phyloP scores from a whole-genome alignment of 2,329 filamentous ascomycete genomes.

The Lomentospora prolificans region DNA sequence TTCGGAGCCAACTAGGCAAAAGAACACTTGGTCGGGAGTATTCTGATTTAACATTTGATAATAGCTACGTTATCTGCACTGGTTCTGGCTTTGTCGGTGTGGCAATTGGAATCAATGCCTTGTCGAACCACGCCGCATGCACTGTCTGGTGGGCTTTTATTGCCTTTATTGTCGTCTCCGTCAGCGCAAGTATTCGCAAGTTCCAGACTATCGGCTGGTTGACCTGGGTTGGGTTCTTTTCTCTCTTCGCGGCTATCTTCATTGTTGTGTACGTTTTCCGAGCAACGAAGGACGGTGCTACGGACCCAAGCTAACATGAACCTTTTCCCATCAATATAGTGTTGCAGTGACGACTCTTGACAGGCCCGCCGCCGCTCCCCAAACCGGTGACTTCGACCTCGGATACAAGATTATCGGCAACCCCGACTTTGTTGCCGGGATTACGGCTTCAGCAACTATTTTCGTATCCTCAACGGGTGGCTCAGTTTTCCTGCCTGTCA shows the following conservation, averaged over 20 bases:
- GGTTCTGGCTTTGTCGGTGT: conserved; percentile 50
- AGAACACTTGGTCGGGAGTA: too few species aligned
- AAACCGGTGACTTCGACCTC: conserved; percentile 47
- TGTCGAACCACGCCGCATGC: conserved; percentile 47
- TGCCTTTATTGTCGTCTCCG: conserved; percentile 37
- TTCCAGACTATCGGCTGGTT: conserved; percentile 53
- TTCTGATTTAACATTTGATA: too few species aligned
- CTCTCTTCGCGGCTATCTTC: conserved; percentile 47
- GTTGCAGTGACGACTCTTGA: conserved; percentile 47
- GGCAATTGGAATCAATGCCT: conserved; percentile 48
- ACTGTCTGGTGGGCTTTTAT: conserved; percentile 48
- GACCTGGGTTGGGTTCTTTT: conserved; percentile 50
- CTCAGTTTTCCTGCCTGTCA: conserved; percentile 52
- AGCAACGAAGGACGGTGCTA: too few species aligned
- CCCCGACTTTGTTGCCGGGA: conserved; percentile 48
- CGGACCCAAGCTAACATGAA: neutral
- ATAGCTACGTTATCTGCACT: conserved; percentile 46
- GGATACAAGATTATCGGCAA: conserved; percentile 46
- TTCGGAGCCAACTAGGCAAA: too few species aligned
- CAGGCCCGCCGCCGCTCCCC: conserved; percentile 50
- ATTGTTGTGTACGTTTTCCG: conserved; percentile 36
- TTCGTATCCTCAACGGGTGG: conserved; percentile 51
- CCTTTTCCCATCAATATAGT: conserved; percentile 13
- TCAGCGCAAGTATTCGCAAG: conserved; percentile 43
- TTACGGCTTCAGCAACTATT: conserved; percentile 47